Percentiles rank a stretch among this genome's conserved stretches.
Evolutionary conservation across 169 alveolate genomes (phyloP).

Genomic region (Plasmodium blacklocki): DNA sequence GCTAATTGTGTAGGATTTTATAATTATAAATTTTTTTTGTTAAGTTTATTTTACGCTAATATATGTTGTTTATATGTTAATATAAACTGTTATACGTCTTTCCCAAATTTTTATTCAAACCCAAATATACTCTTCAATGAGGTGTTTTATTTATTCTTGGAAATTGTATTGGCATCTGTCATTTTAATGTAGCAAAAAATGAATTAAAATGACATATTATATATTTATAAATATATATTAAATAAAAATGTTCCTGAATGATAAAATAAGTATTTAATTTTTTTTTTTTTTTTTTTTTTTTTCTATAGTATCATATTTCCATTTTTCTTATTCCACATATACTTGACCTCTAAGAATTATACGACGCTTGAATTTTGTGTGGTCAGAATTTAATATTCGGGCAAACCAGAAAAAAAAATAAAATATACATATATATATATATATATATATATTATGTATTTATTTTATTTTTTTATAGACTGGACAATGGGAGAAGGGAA

Average conservation of each 20-base stretch:
- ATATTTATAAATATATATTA: slow-evolving; percentile 6
- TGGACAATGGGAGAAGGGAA: slow-evolving; percentile 27
- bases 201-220: not conserved
- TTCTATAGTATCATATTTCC: slow-evolving; percentile 41
- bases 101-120: slow-evolving; percentile 48
- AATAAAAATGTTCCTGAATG: not conserved
- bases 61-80: slow-evolving; percentile 41
- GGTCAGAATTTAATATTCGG: not conserved
- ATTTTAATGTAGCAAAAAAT: slow-evolving; percentile 18
- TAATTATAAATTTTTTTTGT: slow-evolving; percentile 69
- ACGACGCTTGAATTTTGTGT: slow-evolving; percentile 63
- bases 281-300: slow-evolving; percentile 6
- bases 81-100: slow-evolving; percentile 40
- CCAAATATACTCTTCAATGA: slow-evolving; percentile 57
- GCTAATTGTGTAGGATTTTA: slow-evolving; percentile 77
- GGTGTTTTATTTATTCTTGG: slow-evolving; percentile 52
- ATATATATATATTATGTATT: not conserved
- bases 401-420: not conserved
- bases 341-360: slow-evolving; percentile 40
- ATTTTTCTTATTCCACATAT: slow-evolving; percentile 45
- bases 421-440: not conserved
- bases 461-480: slow-evolving; percentile 7
- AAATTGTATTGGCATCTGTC: slow-evolving; percentile 42
- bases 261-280: not conserved
- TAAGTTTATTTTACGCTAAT: slow-evolving; percentile 47